Evolutionary conservation across 2,329 filamentous ascomycete species (phyloP).

Genomic region (Aspergillus udagawae): DNA sequence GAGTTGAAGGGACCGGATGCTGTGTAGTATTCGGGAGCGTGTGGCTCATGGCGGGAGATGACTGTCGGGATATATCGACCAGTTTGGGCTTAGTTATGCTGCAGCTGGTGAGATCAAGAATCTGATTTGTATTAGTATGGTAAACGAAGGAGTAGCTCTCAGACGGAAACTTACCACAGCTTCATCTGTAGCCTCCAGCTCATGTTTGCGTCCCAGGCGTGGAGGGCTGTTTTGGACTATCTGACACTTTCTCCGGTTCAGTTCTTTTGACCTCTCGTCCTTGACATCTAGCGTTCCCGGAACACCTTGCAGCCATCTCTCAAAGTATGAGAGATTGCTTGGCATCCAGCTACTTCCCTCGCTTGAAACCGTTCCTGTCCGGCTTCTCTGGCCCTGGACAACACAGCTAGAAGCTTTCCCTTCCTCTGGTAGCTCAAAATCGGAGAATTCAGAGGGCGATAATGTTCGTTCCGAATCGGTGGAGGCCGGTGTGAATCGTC

Average conservation of each 20-base stretch:
- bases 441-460: conserved; percentile 11
- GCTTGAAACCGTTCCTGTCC: conserved; percentile 34
- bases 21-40: conserved; percentile 21
- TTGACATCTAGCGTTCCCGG: conserved; percentile 26
- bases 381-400: conserved; percentile 24
- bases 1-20: conserved; percentile 30
- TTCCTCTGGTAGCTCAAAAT: conserved; percentile 8
- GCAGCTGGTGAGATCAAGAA: conserved; percentile 30
- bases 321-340: conserved; percentile 34
- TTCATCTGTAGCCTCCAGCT: conserved; percentile 16
- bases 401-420: conserved; percentile 16
- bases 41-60: conserved; percentile 26
- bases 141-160: too few relatives aligned
- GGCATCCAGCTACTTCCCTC: conserved; percentile 34
- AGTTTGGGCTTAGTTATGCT: conserved; percentile 33
- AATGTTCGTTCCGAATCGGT: conserved; percentile 9
- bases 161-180: conserved; percentile 20
- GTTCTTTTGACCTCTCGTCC: conserved; percentile 23
- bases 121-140: conserved; percentile 17
- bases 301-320: conserved; percentile 36
- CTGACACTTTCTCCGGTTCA: conserved; percentile 22
- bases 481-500: conserved; percentile 7
- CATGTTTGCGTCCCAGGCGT: conserved; percentile 12
- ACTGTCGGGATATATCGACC: conserved; percentile 36
- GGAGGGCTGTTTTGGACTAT: not conserved